These are phyloP conservation scores for Starmerella scarabaei DNA, from an alignment of 805 yeast genomes.

Conservation along the genomic window DNA sequence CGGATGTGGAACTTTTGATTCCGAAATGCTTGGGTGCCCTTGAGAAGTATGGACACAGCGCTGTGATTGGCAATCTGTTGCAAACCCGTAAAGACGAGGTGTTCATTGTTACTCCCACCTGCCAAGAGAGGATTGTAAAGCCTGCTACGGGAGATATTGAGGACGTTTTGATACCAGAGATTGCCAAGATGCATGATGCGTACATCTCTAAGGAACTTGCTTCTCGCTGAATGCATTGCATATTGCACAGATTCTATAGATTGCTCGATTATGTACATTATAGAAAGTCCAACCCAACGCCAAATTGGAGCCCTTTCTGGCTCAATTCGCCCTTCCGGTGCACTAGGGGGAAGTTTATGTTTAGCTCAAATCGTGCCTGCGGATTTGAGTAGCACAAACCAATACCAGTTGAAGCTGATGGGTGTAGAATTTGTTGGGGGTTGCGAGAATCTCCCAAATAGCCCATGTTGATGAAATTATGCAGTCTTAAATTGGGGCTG, in stretches of 20 bases:
- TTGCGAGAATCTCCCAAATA: slow-evolving; percentile 29
- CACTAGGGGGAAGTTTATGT: slow-evolving; percentile 48
- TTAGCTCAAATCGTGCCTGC: slow-evolving; percentile 54
- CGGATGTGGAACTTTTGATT: slow-evolving; percentile 59
- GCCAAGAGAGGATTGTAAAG: slow-evolving; percentile 28
- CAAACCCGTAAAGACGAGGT: slow-evolving; percentile 83
- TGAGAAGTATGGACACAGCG: slow-evolving; percentile 75
- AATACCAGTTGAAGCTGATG: slow-evolving; percentile 43
- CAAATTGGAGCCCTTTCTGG: slow-evolving; percentile 56
- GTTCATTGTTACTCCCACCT: slow-evolving; percentile 52
- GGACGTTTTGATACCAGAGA: slow-evolving; percentile 64
- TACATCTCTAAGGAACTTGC: no score
- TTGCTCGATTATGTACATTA: no score
- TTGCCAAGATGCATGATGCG: slow-evolving; percentile 44
- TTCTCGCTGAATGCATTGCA: no score
- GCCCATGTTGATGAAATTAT: slow-evolving; percentile 56
- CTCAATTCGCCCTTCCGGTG: slow-evolving; percentile 38
- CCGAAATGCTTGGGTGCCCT: slow-evolving; percentile 69
- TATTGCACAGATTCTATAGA: no score
- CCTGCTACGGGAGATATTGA: slow-evolving; percentile 55
- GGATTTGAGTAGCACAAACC: slow-evolving; percentile 54
- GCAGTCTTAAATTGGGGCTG: slow-evolving; percentile 45
- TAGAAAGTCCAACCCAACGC: slow-evolving; percentile 48
- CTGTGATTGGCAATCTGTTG: slow-evolving; percentile 85
- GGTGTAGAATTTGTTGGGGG: slow-evolving; percentile 25